Conservation (phyloP, 176 grass and related monocot genomes). For the Coix lacrymajobi region DNA sequence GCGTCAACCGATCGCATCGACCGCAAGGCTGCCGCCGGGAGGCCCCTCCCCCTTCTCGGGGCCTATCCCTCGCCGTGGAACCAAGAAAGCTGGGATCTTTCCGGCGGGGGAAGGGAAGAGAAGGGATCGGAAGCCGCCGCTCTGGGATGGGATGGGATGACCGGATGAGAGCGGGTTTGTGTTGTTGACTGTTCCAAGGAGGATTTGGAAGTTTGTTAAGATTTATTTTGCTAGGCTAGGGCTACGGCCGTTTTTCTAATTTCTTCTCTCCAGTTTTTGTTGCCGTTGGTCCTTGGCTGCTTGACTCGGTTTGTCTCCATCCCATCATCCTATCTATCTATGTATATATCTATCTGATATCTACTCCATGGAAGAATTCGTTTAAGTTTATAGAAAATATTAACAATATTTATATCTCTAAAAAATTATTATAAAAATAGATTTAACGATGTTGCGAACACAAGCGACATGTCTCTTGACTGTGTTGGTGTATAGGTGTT, state of each 20-base stretch:
- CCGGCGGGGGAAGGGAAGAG: background rate
- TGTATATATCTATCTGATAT: too few species aligned
- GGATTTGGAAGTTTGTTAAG: conserved; percentile 18
- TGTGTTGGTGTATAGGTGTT: too few species aligned
- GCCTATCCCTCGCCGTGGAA: conserved; percentile 8
- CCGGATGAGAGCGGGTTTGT: conserved; percentile 4
- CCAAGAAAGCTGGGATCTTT: conserved; percentile 14
- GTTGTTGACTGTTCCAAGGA: conserved; percentile 18
- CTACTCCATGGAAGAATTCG: too few species aligned
- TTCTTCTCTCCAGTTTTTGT: background rate
- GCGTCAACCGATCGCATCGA: conserved; percentile 72
- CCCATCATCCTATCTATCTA: too few species aligned
- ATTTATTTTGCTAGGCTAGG: background rate
- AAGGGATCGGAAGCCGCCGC: conserved; percentile 30
- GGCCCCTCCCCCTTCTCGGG: background rate
- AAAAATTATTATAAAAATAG: too few species aligned
- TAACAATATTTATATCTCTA: too few species aligned
- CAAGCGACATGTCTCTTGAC: too few species aligned
- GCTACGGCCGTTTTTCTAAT: background rate
- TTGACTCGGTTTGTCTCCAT: too few species aligned
- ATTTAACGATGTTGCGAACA: too few species aligned
- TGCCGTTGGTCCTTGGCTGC: too few species aligned
- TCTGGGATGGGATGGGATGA: background rate
- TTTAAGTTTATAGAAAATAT: too few species aligned
- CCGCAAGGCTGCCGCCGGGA: conserved; percentile 23